phyloP scores from a whole-genome alignment of 805 yeast species.

The Brettanomyces nanus region DNA sequence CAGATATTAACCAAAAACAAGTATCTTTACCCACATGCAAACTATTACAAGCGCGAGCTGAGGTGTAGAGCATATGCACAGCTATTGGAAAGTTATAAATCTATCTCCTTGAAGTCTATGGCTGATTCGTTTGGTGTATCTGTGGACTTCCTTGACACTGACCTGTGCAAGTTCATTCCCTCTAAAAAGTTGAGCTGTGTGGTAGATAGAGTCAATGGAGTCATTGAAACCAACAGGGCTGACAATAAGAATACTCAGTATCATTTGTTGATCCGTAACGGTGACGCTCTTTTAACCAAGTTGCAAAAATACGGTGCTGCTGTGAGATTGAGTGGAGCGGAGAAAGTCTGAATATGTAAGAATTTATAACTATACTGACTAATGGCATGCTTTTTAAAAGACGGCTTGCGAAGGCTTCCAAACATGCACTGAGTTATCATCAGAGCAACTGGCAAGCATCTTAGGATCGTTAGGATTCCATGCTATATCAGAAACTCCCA shows the following conservation, averaged over 20 bases:
- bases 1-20: constrained; percentile 55
- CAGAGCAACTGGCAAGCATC: constrained; percentile 69
- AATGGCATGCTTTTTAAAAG: background rate
- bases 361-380: background rate
- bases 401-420: constrained; percentile 52
- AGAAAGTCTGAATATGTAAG: constrained; percentile 35
- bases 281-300: constrained; percentile 87
- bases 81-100: constrained; percentile 87
- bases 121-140: constrained; percentile 89
- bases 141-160: constrained; percentile 77
- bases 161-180: constrained; percentile 84
- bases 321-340: constrained; percentile 90
- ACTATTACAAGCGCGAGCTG: constrained; percentile 83
- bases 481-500: constrained; percentile 75
- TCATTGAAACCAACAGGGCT: constrained; percentile 91
- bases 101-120: constrained; percentile 85
- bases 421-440: constrained; percentile 80
- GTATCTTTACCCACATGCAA: constrained; percentile 70
- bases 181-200: constrained; percentile 91
- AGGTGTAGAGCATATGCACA: constrained; percentile 93
- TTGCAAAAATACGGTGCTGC: constrained; percentile 97
- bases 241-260: constrained; percentile 95
- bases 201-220: constrained; percentile 90
- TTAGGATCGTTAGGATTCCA: constrained; percentile 74
- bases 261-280: constrained; percentile 79